A percentile compares a stretch with the other conserved stretches of the same genome.
Conservation (phyloP, 2,329 filamentous ascomycete genomes). For the Capronia coronata region DNA sequence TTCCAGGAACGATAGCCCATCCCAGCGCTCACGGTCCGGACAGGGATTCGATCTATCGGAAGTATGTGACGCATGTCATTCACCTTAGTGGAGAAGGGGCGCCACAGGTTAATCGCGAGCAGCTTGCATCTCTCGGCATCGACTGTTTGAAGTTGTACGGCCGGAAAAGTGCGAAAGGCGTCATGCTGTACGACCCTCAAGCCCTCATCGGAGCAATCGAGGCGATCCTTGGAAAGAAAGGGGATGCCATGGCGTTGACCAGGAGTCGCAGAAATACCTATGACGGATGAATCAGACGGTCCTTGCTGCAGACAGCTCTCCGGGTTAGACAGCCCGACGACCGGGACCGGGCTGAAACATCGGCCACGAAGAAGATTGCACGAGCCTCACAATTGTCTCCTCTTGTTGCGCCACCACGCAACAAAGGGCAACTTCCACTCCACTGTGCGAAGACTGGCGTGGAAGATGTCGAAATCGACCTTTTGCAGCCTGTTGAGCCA, state of each 20-base stretch:
- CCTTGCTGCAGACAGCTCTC: not conserved
- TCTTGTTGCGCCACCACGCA: conserved; percentile 56
- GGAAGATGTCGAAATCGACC: conserved; percentile 75
- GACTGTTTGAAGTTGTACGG: conserved; percentile 73
- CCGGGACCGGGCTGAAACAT: too few relatives aligned
- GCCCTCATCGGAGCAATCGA: conserved; percentile 70
- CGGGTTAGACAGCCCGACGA: not conserved
- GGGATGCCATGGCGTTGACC: conserved; percentile 45
- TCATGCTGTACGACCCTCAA: conserved; percentile 66
- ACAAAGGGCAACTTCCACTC: conserved; percentile 86
- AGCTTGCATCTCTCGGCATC: conserved; percentile 41
- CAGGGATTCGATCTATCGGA: conserved; percentile 22
- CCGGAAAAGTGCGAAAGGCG: conserved; percentile 48
- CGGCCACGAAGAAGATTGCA: not conserved
- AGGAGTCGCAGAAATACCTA: conserved; percentile 55
- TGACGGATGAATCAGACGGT: conserved; percentile 24
- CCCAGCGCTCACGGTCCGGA: conserved; percentile 1
- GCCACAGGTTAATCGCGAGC: conserved; percentile 24
- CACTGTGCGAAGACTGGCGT: conserved; percentile 55
- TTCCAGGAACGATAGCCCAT: conserved; percentile 7
- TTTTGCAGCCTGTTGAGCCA: conserved; percentile 74
- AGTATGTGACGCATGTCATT: conserved; percentile 28
- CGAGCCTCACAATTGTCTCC: conserved; percentile 43
- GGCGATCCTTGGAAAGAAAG: conserved; percentile 63
- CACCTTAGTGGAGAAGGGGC: conserved; percentile 25